Base-by-base conservation (phyloP, 768 basidiomycete genomes). In the Fomitopsis serialis region DNA sequence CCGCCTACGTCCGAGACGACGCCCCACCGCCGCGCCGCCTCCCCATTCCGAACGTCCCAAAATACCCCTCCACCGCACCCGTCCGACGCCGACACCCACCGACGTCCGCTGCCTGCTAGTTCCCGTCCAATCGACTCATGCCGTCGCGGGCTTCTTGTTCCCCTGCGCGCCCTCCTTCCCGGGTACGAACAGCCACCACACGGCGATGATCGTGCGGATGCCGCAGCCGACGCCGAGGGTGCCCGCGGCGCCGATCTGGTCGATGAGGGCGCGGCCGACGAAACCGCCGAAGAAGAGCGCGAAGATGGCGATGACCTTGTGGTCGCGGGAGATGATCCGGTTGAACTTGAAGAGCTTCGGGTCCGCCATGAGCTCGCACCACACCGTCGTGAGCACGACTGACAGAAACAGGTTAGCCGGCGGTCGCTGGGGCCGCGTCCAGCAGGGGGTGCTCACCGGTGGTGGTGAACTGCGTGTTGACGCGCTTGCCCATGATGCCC, bases 351-450 rank as follows among this genome's bases (percentile, higher is more conserved):
- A 87, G 21, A 95, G 78, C 45, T 79, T 69, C 0, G 91, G 91
- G 66, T 92, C 89, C 47, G 84, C 84, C 77, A 89, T 78, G 45
- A 94, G 79, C 61, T 94, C 92, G 59, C 91, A 89, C 90, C 90
- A 94, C 53, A 92, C 79, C 17, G 88, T 89, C 15, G 92, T 94
- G 10, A 94, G 74, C 42, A 92, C 89, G 58, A 92, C 89, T 83
- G 65, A 27, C 42, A 19, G 32, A 21, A 42, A 40, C 21, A 25
- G 35, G 43, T 12, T 2, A 23, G 24, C n/a, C 17, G 10, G 35
- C 29, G 40, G n/a, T 21, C 12, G n/a, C n/a, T n/a, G 43, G 7
- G 17, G 19, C 4, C 2, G 25, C 9, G 15, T 15, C 11, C 17
- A 11, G 29, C 6, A 11, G 29, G 29, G 29, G 27, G 24, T 29